Percentiles rank a stretch among this genome's conserved stretches.
Conservation (phyloP, 805 yeast genomes). For the Groenewaldozyma tartarivorans region DNA sequence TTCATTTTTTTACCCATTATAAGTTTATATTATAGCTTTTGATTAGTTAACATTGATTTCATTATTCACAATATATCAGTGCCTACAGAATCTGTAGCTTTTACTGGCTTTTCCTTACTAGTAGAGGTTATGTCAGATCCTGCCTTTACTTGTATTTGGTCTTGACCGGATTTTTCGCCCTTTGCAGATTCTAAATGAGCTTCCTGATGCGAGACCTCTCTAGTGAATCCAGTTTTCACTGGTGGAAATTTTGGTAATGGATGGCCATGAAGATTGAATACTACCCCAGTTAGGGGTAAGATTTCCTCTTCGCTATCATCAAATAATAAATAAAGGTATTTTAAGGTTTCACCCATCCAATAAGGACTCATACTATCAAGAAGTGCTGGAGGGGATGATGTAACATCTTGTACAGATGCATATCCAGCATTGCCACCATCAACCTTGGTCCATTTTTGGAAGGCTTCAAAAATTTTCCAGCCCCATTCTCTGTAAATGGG, state of each 20-base stretch:
- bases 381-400: constrained; percentile 39
- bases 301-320: constrained; percentile 46
- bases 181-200: constrained; percentile 1
- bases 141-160: neutral
- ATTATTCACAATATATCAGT: neutral
- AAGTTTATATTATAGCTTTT: neutral
- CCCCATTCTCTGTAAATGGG: constrained; percentile 83
- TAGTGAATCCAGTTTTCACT: constrained; percentile 54
- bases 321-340: constrained; percentile 71
- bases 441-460: constrained; percentile 49
- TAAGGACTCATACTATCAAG: constrained; percentile 80
- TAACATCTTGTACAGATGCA: constrained; percentile 60
- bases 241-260: constrained; percentile 68
- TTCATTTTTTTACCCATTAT: neutral
- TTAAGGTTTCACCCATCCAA: constrained; percentile 91
- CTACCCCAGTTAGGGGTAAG: constrained; percentile 57
- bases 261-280: constrained; percentile 90
- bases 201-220: constrained; percentile 5
- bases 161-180: neutral
- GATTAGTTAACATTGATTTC: neutral
- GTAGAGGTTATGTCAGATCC: neutral
- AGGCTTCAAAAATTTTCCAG: constrained; percentile 69
- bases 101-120: neutral
- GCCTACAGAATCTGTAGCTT: neutral
- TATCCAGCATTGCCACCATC: constrained; percentile 38